Conservation (phyloP, 352 stramenopile genomes). For the Pythium utonaiense region DNA sequence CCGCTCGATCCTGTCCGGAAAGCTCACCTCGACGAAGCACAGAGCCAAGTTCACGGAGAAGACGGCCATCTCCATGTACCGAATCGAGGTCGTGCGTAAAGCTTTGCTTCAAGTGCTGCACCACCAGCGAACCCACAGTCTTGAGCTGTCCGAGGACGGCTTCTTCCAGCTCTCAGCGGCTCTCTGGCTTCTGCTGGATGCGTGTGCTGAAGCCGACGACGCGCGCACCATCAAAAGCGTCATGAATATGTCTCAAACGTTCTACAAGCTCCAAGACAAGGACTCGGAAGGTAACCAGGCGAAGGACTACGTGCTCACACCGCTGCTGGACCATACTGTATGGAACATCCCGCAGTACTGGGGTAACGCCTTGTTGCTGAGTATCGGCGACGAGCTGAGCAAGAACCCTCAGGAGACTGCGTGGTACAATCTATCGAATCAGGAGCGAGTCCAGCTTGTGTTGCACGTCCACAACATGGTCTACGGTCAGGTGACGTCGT, state of each 20-base stretch:
- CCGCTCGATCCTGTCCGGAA: conserved; percentile 28
- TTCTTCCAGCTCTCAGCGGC: conserved; percentile 52
- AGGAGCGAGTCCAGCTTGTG: conserved; percentile 67
- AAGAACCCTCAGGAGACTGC: conserved; percentile 55
- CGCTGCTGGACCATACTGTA: conserved; percentile 48
- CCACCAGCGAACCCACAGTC: conserved; percentile 57
- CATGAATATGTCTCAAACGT: conserved; percentile 87
- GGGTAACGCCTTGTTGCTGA: conserved; percentile 70
- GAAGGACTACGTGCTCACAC: conserved; percentile 60
- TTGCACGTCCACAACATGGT: conserved; percentile 76
- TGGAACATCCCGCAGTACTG: conserved; percentile 72
- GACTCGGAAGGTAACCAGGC: neutral
- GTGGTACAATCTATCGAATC: conserved; percentile 60
- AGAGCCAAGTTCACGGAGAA: conserved; percentile 64
- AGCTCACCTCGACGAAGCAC: conserved; percentile 39
- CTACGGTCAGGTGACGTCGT: conserved; percentile 69
- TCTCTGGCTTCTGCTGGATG: conserved; percentile 59
- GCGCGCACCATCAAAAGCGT: conserved; percentile 62
- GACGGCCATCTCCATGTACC: conserved; percentile 62
- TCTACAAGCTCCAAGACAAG: conserved; percentile 38
- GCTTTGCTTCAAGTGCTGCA: conserved; percentile 61
- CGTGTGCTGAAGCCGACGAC: conserved; percentile 58
- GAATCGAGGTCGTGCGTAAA: conserved; percentile 58
- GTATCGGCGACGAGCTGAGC: conserved; percentile 75
- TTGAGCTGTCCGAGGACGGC: conserved; percentile 50